Conservation (phyloP, 2,329 filamentous ascomycete genomes). For the Alternaria conjuncta region DNA sequence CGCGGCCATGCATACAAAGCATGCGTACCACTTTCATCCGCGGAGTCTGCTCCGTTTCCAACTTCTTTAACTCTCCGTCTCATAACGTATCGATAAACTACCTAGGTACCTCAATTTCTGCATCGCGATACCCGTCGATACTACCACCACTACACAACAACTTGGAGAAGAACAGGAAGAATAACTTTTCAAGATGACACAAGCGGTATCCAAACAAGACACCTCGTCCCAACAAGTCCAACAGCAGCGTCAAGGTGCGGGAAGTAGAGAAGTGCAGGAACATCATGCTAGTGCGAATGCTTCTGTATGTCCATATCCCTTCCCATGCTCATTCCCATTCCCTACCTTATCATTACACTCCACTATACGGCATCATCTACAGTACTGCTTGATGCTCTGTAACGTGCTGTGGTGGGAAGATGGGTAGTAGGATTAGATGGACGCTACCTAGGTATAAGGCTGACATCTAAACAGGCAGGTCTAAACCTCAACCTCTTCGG, state of each 20-base stretch:
- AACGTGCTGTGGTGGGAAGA: too few species aligned
- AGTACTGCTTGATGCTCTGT: too few species aligned
- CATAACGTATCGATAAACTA: too few species aligned
- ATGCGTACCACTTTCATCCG: not conserved
- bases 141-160: too few species aligned
- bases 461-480: conserved; percentile 26
- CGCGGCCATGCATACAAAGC: conserved; percentile 8
- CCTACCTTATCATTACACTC: too few species aligned
- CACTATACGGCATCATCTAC: too few species aligned
- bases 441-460: too few species aligned
- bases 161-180: too few species aligned
- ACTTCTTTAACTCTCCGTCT: too few species aligned
- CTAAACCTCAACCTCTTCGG: conserved; percentile 48
- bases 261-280: conserved; percentile 37
- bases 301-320: conserved; percentile 23
- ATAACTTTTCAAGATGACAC: conserved; percentile 33
- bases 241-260: conserved; percentile 27
- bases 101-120: not conserved
- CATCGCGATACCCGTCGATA: not conserved
- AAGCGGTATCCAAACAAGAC: conserved; percentile 26
- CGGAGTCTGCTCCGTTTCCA: not conserved
- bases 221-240: conserved; percentile 26
- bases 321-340: not conserved
- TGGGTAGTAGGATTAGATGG: too few species aligned
- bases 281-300: conserved; percentile 41